phyloP scores from a whole-genome alignment of 2,329 filamentous ascomycete genomes.

The Monilinia aucupariae region DNA sequence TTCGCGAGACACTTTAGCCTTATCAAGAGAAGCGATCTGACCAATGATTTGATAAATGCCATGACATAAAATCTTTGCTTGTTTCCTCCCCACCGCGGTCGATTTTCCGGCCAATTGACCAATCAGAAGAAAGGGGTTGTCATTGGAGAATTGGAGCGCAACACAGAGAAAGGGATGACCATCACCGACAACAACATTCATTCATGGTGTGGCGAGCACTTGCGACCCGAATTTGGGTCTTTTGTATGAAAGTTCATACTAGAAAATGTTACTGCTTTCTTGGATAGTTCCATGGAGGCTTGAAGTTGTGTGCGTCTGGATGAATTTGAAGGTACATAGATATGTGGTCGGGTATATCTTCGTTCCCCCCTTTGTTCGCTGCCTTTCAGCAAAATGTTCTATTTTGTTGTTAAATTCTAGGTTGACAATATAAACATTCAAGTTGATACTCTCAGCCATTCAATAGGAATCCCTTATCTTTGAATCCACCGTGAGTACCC shows the following conservation, averaged over 20 bases:
- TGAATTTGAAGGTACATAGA: not conserved
- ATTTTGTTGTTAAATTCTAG: not conserved
- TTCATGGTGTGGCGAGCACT: not conserved
- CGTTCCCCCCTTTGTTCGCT: conserved; percentile 6
- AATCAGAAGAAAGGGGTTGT: conserved; percentile 18
- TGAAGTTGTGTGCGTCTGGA: not conserved
- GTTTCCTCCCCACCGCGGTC: conserved; percentile 17
- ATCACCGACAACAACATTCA: not conserved
- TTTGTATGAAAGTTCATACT: conserved; percentile 1
- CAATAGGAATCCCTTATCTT: conserved; percentile 25
- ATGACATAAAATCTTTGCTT: conserved; percentile 1
- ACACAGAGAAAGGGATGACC: conserved; percentile 15
- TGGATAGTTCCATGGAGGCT: not conserved
- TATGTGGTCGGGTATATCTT: conserved; percentile 18
- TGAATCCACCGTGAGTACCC: conserved; percentile 20
- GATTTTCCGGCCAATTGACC: conserved; percentile 24
- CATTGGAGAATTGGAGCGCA: not conserved
- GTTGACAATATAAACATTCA: not conserved
- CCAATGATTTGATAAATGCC: conserved; percentile 2
- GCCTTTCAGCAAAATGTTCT: not conserved
- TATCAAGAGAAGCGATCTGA: not conserved
- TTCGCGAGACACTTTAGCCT: not conserved
- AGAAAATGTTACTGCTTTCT: not conserved
- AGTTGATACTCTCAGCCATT: not conserved
- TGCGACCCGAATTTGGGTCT: not conserved